phyloP scores from a whole-genome alignment of 306 rosid genomes.

The Fragaria iinumae region DNA sequence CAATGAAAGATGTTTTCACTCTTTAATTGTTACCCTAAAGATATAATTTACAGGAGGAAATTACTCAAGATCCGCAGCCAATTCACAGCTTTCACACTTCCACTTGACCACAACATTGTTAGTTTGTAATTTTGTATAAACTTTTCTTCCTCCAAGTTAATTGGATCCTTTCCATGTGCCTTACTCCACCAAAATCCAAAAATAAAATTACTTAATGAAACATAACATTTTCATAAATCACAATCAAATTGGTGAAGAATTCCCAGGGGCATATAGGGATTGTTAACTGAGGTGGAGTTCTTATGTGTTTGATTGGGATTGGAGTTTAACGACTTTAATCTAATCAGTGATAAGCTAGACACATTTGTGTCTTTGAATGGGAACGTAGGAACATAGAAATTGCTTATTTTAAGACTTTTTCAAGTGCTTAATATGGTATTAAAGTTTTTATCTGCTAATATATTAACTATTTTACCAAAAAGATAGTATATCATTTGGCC shows the following conservation, averaged over 20 bases:
- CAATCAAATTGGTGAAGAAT: conserved; percentile 3
- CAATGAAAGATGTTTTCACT: too few species aligned
- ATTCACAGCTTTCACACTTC: conserved; percentile 15
- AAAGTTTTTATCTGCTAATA: background rate
- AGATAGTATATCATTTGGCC: background rate
- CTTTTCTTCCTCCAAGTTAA: conserved; percentile 25
- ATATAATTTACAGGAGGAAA: too few species aligned
- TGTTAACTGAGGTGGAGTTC: background rate
- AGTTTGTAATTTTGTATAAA: background rate
- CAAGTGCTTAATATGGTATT: background rate
- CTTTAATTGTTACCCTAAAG: too few species aligned
- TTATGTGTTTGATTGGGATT: background rate
- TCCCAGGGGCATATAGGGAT: background rate
- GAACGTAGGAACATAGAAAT: background rate
- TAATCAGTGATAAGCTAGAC: too few species aligned
- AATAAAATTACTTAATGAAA: background rate
- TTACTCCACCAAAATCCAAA: conserved; percentile 27
- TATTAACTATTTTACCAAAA: too few species aligned
- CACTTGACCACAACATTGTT: conserved; percentile 15
- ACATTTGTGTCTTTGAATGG: too few species aligned
- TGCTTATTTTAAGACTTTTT: background rate
- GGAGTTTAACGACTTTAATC: background rate
- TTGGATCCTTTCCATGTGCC: conserved; percentile 26
- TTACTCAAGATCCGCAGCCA: background rate
- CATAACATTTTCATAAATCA: background rate